Percentiles rank a stretch among this genome's conserved stretches.
Evolutionary conservation across 192 early-diverging fungal species (phyloP).

Genomic region (Mortierella antarctica): DNA sequence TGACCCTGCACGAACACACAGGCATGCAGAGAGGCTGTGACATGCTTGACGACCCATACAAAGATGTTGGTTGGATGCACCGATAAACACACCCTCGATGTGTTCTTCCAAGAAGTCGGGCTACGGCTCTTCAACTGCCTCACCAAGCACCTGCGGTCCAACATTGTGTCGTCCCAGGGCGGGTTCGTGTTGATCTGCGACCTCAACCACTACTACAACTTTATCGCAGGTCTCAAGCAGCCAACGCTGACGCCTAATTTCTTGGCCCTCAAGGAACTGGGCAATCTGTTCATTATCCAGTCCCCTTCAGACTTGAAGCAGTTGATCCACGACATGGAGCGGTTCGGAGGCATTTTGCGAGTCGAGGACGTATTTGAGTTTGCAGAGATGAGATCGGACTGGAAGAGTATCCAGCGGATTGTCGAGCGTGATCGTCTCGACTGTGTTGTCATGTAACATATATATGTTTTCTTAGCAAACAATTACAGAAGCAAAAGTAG

Average conservation of each 20-base stretch:
- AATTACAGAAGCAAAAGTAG: background rate
- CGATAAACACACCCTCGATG: slow-evolving; percentile 88
- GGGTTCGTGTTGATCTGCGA: slow-evolving; percentile 94
- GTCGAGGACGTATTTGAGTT: slow-evolving; percentile 89
- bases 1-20: slow-evolving; percentile 9
- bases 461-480: background rate
- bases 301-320: slow-evolving; percentile 75
- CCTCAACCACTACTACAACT: slow-evolving; percentile 84
- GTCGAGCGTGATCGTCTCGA: slow-evolving; percentile 75
- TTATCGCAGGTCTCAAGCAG: slow-evolving; percentile 71
- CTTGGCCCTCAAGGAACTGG: slow-evolving; percentile 81
- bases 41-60: slow-evolving; percentile 81
- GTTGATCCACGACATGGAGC: slow-evolving; percentile 80
- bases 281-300: slow-evolving; percentile 84
- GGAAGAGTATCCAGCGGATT: slow-evolving; percentile 77
- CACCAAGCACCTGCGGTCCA: slow-evolving; percentile 84
- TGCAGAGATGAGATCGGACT: slow-evolving; percentile 79
- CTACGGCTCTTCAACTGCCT: slow-evolving; percentile 87
- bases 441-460: slow-evolving; percentile 64
- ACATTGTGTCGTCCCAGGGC: slow-evolving; percentile 83
- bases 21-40: slow-evolving; percentile 84
- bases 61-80: slow-evolving; percentile 78
- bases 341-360: slow-evolving; percentile 77
- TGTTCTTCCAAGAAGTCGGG: slow-evolving; percentile 92
- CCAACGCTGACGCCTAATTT: slow-evolving; percentile 76